Evolutionary conservation across 164 flowering plant species (phyloP).

Genomic region (Magnolia officinalis): DNA sequence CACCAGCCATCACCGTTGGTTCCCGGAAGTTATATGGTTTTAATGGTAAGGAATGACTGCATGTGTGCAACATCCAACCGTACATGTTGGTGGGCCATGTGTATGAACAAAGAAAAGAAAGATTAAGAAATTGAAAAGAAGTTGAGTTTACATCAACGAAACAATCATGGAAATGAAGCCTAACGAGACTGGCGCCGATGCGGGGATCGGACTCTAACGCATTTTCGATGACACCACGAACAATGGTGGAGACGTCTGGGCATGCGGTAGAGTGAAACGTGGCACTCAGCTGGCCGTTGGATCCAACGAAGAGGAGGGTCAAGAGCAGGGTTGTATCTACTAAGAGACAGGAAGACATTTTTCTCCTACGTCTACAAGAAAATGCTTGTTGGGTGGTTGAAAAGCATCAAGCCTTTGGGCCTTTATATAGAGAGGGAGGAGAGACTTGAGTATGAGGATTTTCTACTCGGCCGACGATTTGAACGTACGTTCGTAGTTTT

Average conservation of each 20-base stretch:
- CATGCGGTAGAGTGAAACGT: constrained; percentile 47
- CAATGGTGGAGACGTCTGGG: constrained; percentile 42
- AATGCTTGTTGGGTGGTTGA: neutral
- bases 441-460: too few species aligned
- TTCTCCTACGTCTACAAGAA: neutral
- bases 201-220: constrained; percentile 27
- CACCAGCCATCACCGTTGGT: too few species aligned
- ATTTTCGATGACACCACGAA: constrained; percentile 24
- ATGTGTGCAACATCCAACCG: too few species aligned
- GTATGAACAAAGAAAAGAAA: neutral
- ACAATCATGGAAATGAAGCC: constrained; percentile 75
- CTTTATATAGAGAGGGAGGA: too few species aligned
- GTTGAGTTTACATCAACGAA: constrained; percentile 43
- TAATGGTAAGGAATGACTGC: too few species aligned
- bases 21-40: too few species aligned
- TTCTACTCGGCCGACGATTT: too few species aligned
- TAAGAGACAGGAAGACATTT: constrained; percentile 12
- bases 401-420: neutral
- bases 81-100: neutral
- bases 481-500: too few species aligned
- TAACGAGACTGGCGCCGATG: constrained; percentile 47
- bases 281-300: constrained; percentile 39
- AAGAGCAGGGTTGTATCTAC: neutral
- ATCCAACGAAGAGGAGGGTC: neutral
- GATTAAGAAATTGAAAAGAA: neutral